These are phyloP conservation scores for Phanerodontia chrysosporium DNA, from an alignment of 768 basidiomycete species.

Conservation along the genomic window DNA sequence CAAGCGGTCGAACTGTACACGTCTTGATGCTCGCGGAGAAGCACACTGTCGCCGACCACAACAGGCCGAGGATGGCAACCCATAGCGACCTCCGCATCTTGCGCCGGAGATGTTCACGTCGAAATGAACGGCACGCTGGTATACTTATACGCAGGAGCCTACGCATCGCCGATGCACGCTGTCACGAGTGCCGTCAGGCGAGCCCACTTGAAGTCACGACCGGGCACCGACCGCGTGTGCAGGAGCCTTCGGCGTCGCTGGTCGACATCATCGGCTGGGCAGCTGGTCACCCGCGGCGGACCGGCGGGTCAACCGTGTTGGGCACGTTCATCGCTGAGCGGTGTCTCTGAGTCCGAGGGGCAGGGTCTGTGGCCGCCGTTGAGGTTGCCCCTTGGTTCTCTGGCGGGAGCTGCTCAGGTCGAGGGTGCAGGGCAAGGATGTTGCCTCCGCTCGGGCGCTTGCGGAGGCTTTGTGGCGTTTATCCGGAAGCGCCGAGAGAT, in stretches of 20 bases:
- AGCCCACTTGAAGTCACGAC: background rate
- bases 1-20: conserved; percentile 21
- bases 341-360: no score
- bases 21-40: background rate
- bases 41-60: background rate
- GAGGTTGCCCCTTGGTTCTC: no score
- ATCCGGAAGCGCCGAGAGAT: background rate
- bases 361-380: no score
- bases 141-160: no score
- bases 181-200: background rate
- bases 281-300: background rate
- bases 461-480: background rate
- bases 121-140: background rate
- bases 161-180: background rate
- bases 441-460: background rate
- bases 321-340: background rate
- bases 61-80: background rate
- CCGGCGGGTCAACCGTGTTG: background rate
- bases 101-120: background rate
- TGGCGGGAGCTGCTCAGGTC: no score
- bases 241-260: background rate
- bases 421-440: background rate
- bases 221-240: background rate
- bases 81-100: background rate
- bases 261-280: background rate